Base-by-base conservation (phyloP, 108 stramenopile genomes). In the Cyclotella distinguenda region DNA sequence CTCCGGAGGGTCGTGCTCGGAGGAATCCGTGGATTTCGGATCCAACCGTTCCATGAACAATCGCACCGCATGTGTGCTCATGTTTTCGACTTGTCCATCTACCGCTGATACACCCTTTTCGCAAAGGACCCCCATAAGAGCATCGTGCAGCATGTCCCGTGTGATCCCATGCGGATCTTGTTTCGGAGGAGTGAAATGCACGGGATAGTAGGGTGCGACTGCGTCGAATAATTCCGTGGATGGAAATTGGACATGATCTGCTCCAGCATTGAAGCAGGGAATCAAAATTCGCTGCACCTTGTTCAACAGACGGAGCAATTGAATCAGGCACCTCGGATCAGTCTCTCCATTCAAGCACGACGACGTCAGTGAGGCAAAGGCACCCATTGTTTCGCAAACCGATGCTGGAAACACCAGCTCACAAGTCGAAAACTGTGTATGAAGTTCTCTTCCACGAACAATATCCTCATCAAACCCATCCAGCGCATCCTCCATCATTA, bases 261-360 rank as follows among this genome's bases (percentile, higher is more conserved):
- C 18, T 12, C 0, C 16, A 27, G 18, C 21, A 53, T 36, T 27
- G 26, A 77, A 78, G 47, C 73, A 33, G 19, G 76, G 79, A 16
- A 69, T 13, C 56, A 80, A 52, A 7, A 60, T 44, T 53, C 32
- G 43, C 66, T 89, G 93, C 40, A 82, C 52, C n/a, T 61, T 42
- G 56, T 87, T 64, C 38, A 94, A 53, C 42, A 94, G 53, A 10
- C 68, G 49, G 18, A 94, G 72, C 15, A 94, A 58, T 54, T 94
- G 93, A 68, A 83, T 50, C 6, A 94, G 59, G 60, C 93, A 94
- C 22, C 93, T 86, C 32, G 93, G 93, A 80, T 94, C 93, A 2
- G 93, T 90, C 55, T 94, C 93, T 8, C 89, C 93, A 32, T 84
- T 81, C n/a, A 94, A 60, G 62, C 93, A 94, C n/a, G 68, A 74